These are phyloP conservation scores for Blechomonas ayalai DNA, from an alignment of 208 protist species.

Conservation along the genomic window DNA sequence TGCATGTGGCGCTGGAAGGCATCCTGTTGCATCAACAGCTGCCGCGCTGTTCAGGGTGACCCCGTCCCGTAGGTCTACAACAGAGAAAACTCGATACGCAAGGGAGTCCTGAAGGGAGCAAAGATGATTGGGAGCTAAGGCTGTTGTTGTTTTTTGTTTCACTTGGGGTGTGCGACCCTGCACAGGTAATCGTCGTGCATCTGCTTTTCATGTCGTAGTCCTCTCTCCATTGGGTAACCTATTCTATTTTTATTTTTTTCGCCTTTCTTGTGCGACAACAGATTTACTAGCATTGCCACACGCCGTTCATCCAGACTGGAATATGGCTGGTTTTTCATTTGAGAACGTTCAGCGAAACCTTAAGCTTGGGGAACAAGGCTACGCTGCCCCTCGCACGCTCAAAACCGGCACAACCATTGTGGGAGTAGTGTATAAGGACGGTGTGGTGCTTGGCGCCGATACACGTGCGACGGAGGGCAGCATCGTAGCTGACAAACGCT, in stretches of 20 bases:
- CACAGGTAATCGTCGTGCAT: too few relatives aligned
- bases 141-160: too few relatives aligned
- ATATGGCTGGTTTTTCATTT: conserved; percentile 91
- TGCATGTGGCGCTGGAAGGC: too few relatives aligned
- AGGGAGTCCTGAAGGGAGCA: too few relatives aligned
- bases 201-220: not conserved
- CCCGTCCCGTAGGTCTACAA: too few relatives aligned
- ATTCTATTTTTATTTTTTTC: not conserved
- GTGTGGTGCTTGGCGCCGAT: conserved; percentile 99
- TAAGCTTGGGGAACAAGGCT: conserved; percentile 65
- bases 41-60: too few relatives aligned
- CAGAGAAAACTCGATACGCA: too few relatives aligned
- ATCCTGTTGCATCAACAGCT: not conserved
- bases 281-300: too few relatives aligned
- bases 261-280: not conserved
- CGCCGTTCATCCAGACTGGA: not conserved
- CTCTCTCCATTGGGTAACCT: not conserved
- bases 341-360: conserved; percentile 91
- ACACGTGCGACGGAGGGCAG: conserved; percentile 98
- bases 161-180: too few relatives aligned
- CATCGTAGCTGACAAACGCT: conserved; percentile 99
- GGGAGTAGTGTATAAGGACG: conserved; percentile 97
- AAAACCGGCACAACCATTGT: conserved; percentile 99
- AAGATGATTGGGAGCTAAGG: too few relatives aligned
- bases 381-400: conserved; percentile 66